Conservation (phyloP, 2,329 filamentous ascomycete genomes). For the Trichoderma koningiopsis region DNA sequence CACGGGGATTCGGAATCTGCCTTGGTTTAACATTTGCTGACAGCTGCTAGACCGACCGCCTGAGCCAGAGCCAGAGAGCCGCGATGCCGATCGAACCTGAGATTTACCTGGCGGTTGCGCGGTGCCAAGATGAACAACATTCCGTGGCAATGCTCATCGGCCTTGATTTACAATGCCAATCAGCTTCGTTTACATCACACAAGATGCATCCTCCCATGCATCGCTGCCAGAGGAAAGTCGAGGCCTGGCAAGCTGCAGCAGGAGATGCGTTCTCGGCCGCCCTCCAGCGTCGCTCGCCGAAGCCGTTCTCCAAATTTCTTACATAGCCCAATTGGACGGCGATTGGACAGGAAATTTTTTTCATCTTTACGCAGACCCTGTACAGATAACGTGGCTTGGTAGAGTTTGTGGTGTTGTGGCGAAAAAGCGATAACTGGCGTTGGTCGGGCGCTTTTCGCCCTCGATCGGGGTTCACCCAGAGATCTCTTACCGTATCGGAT, state of each 20-base stretch:
- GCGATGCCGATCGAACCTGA: constrained; percentile 15
- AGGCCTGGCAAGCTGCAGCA: background rate
- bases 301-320: background rate
- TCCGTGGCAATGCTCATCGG: background rate
- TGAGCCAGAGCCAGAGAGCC: background rate
- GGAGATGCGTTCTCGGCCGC: constrained; percentile 6
- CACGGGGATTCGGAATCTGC: constrained; percentile 11
- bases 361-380: background rate
- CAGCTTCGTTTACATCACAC: background rate
- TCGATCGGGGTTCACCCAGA: constrained; percentile 8
- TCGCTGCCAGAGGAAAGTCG: background rate
- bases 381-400: constrained; percentile 22
- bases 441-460: constrained; percentile 10
- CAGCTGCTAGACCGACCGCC: constrained; percentile 5
- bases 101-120: background rate
- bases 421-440: constrained; percentile 8
- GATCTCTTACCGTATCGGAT: constrained; percentile 10
- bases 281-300: constrained; percentile 10
- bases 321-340: background rate
- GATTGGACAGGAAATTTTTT: constrained; percentile 7
- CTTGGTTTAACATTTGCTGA: constrained; percentile 4
- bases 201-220: background rate
- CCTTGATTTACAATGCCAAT: background rate
- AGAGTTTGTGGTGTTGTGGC: constrained; percentile 24
- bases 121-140: constrained; percentile 5